Conservation (phyloP, 192 early-diverging fungal genomes). For the Phlyctochytrium bullatum region DNA sequence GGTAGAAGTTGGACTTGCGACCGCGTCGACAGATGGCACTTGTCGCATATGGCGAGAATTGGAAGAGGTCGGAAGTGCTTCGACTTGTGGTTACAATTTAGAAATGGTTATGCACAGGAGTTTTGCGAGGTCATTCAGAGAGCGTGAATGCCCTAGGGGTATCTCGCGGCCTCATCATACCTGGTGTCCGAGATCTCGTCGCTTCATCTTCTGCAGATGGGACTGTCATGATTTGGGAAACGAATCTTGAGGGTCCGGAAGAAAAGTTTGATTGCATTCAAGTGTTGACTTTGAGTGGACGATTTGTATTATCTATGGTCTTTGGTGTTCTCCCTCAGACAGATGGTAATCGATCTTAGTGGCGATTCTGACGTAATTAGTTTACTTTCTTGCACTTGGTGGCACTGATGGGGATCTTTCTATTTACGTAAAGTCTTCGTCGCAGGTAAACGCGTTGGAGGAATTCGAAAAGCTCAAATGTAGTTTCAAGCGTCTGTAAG, state of each 20-base stretch:
- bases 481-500: conserved; percentile 64
- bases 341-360: conserved; percentile 32
- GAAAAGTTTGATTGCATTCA: conserved; percentile 57
- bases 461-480: background rate
- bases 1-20: conserved; percentile 64
- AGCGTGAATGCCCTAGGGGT: conserved; percentile 67
- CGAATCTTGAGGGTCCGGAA: conserved; percentile 50
- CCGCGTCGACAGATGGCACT: conserved; percentile 78
- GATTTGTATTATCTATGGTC: conserved; percentile 67
- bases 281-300: conserved; percentile 60
- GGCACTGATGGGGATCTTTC: conserved; percentile 75
- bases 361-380: conserved; percentile 6
- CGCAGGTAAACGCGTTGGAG: background rate
- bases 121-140: conserved; percentile 65
- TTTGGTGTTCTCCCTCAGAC: conserved; percentile 67
- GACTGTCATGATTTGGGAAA: conserved; percentile 67
- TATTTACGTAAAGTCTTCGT: conserved; percentile 59
- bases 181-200: conserved; percentile 48
- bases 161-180: conserved; percentile 44
- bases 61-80: conserved; percentile 21
- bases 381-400: conserved; percentile 74
- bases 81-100: background rate
- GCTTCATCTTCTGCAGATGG: conserved; percentile 71
- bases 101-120: conserved; percentile 63
- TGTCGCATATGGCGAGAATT: conserved; percentile 76